These are phyloP conservation scores for Terana coerulea DNA, from an alignment of 768 basidiomycete species.

Conservation along the genomic window DNA sequence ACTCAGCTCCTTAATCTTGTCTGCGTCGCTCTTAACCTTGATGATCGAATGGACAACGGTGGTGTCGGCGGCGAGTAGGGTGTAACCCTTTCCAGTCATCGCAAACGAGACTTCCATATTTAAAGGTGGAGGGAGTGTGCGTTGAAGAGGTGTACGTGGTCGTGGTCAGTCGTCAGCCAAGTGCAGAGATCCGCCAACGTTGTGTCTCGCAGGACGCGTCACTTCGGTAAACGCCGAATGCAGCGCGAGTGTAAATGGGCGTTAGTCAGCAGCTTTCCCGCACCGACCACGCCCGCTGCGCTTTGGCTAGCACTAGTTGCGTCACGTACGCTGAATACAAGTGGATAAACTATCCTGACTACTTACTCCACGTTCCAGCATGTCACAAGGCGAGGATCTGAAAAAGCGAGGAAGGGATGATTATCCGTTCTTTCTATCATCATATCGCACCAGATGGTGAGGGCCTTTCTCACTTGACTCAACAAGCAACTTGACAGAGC, in stretches of 20 bases:
- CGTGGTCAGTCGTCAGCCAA: not conserved
- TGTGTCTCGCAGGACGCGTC: constrained; percentile 18
- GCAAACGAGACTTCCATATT: constrained; percentile 97
- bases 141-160: constrained; percentile 2
- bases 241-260: constrained; percentile 1
- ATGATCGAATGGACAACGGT: constrained; percentile 89
- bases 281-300: not conserved
- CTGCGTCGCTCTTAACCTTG: constrained; percentile 96
- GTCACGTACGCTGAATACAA: too few species aligned
- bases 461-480: constrained; percentile 15
- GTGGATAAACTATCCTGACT: too few species aligned
- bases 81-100: constrained; percentile 88
- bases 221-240: constrained; percentile 11
- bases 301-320: not conserved
- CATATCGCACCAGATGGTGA: constrained; percentile 70
- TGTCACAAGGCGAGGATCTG: constrained; percentile 1
- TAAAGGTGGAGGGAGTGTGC: not conserved
- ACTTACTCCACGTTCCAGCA: too few species aligned
- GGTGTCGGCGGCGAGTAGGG: constrained; percentile 89
- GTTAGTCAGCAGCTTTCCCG: not conserved
- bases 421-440: constrained; percentile 57
- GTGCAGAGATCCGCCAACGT: constrained; percentile 10
- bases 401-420: constrained; percentile 39
- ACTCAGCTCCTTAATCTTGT: constrained; percentile 91
- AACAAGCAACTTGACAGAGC: not conserved